Percentiles rank a stretch among this genome's conserved stretches.
phyloP scores from a whole-genome alignment of 148 eudicot genomes.

The Persicaria tinctoria region DNA sequence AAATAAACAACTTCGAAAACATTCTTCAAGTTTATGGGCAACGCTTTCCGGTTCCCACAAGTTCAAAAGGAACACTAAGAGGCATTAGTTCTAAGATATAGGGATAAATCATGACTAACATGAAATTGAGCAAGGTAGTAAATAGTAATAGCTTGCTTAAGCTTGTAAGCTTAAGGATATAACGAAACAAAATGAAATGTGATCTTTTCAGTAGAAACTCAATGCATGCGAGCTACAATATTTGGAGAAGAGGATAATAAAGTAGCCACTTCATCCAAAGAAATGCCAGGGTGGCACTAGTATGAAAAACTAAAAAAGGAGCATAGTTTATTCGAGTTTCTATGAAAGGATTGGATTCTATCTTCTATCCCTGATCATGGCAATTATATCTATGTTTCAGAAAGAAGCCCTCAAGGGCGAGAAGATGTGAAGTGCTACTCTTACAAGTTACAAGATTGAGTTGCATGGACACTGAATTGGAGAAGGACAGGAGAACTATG shows the following conservation, averaged over 20 bases:
- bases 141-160: background rate
- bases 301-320: background rate
- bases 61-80: background rate
- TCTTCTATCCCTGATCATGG: background rate
- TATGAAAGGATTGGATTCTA: background rate
- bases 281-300: background rate
- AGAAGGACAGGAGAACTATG: background rate
- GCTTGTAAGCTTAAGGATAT: background rate
- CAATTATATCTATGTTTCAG: background rate
- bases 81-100: background rate
- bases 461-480: background rate
- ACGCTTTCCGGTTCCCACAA: background rate
- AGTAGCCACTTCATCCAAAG: background rate
- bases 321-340: background rate
- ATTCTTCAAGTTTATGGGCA: background rate
- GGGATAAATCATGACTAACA: background rate
- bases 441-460: background rate
- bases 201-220: background rate
- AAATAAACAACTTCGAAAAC: background rate
- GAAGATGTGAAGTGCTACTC: background rate
- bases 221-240: background rate
- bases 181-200: background rate
- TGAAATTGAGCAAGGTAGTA: background rate
- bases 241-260: background rate
- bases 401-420: background rate